These are phyloP conservation scores for Beauveria varroae DNA, from an alignment of 2,329 filamentous ascomycete species.

Conservation along the genomic window DNA sequence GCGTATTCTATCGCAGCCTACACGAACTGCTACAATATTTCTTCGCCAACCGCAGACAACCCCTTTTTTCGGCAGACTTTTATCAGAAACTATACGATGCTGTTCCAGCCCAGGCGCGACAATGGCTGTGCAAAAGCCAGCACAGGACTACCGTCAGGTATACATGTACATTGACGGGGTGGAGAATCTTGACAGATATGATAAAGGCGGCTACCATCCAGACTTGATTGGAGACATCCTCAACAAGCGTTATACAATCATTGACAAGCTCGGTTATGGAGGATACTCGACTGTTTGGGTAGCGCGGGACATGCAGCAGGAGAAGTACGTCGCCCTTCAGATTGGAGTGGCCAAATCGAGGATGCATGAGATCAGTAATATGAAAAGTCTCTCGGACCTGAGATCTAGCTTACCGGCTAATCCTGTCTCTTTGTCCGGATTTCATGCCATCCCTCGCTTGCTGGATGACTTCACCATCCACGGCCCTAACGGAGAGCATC, in stretches of 20 bases:
- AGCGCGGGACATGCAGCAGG: conserved; percentile 22
- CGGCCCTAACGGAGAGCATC: not conserved
- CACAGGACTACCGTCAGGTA: too few relatives aligned
- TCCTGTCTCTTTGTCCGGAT: not conserved
- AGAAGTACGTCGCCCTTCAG: conserved; percentile 14
- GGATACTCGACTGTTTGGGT: conserved; percentile 34
- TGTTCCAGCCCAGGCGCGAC: too few relatives aligned
- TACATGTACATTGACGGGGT: conserved; percentile 1
- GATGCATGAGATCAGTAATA: not conserved
- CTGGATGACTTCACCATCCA: not conserved
- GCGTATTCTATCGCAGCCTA: too few relatives aligned
- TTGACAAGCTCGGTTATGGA: conserved; percentile 32
- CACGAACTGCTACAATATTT: too few relatives aligned
- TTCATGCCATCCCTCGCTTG: not conserved
- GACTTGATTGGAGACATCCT: not conserved
- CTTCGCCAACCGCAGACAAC: too few relatives aligned
- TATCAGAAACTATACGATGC: too few relatives aligned
- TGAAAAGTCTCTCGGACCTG: not conserved
- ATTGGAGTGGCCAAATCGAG: conserved; percentile 5
- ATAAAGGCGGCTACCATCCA: not conserved
- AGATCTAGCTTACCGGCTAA: not conserved
- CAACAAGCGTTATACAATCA: conserved; percentile 25
- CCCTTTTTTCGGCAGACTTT: too few relatives aligned
- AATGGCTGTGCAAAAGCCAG: too few relatives aligned
- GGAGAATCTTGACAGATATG: conserved; percentile 1